phyloP scores from a whole-genome alignment of 2,329 filamentous ascomycete genomes.

The Emmonsiellopsis sp. region DNA sequence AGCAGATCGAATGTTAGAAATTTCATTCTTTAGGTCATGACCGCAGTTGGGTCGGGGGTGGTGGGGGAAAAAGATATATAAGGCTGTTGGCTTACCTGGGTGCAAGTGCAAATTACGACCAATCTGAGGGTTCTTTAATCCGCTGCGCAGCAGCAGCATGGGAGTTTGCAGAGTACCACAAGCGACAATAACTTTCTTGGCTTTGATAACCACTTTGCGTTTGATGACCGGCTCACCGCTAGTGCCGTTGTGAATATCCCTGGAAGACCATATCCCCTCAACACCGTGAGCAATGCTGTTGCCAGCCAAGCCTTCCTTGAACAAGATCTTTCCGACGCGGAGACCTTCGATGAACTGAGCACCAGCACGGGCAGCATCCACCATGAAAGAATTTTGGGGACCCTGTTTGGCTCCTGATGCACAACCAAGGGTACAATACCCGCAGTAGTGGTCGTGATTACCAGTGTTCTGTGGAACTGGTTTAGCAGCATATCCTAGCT shows the following conservation, averaged over 20 bases:
- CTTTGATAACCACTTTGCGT: conserved; percentile 60
- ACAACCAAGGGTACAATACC: conserved; percentile 53
- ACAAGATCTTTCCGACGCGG: conserved; percentile 59
- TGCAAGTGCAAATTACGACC: conserved; percentile 76
- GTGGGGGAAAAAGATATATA: neutral
- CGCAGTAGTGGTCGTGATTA: conserved; percentile 64
- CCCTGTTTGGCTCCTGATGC: conserved; percentile 66
- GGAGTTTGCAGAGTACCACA: conserved; percentile 70
- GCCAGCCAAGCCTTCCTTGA: conserved; percentile 43
- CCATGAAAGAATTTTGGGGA: conserved; percentile 65
- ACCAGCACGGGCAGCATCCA: conserved; percentile 66
- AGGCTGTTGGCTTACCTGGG: conserved; percentile 51
- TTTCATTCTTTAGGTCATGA: neutral
- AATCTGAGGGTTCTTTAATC: conserved; percentile 70
- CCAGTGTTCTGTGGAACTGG: conserved; percentile 72
- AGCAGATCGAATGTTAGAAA: conserved; percentile 4
- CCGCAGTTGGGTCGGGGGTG: no score
- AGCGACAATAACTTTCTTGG: conserved; percentile 71
- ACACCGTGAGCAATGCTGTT: conserved; percentile 58
- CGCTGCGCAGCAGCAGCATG: conserved; percentile 65
- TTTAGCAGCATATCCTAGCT: conserved; percentile 61
- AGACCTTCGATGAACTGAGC: conserved; percentile 80
- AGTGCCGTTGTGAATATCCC: conserved; percentile 53
- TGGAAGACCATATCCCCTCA: conserved; percentile 63
- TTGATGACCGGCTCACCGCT: conserved; percentile 42